Percentiles rank a stretch among this genome's conserved stretches.
phyloP scores from a whole-genome alignment of 345 rosid species.

The Psidium guajava region DNA sequence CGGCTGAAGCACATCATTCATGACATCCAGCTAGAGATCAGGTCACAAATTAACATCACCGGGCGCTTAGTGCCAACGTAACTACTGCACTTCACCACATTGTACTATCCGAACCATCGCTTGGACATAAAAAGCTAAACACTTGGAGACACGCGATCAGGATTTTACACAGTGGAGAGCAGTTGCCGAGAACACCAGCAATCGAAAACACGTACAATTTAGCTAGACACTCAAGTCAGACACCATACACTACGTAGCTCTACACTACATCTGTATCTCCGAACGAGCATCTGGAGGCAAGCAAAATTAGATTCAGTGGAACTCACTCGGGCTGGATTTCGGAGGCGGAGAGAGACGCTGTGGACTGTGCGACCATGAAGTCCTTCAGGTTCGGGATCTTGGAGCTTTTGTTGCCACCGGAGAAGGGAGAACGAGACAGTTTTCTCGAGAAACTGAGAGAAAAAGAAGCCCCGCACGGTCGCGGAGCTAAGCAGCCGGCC shows the following conservation, averaged over 20 bases:
- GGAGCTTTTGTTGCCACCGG: constrained; percentile 5
- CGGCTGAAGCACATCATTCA: not conserved
- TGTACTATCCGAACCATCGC: not conserved
- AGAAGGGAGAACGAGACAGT: constrained; percentile 26
- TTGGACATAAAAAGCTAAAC: not conserved
- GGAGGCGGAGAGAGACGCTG: constrained; percentile 33
- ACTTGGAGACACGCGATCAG: not conserved
- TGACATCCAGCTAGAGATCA: not conserved
- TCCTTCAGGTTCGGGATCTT: constrained; percentile 50
- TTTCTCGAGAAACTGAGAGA: constrained; percentile 26
- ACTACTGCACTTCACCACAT: not conserved
- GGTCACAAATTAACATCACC: not conserved
- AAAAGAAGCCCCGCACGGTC: constrained; percentile 6
- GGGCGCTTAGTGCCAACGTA: not conserved
- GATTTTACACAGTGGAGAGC: not conserved
- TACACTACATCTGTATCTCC: constrained; percentile 4
- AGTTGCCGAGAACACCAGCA: not conserved
- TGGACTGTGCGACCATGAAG: constrained; percentile 37
- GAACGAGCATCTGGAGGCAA: not conserved
- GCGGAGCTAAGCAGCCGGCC: constrained; percentile 7
- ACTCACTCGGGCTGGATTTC: constrained; percentile 38
- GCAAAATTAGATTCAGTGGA: not conserved
- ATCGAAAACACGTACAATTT: not conserved
- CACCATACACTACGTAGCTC: not conserved
- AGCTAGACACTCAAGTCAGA: not conserved